Conservation (phyloP, 78 protist genomes). For the Planoprotostelium fungivorum region DNA sequence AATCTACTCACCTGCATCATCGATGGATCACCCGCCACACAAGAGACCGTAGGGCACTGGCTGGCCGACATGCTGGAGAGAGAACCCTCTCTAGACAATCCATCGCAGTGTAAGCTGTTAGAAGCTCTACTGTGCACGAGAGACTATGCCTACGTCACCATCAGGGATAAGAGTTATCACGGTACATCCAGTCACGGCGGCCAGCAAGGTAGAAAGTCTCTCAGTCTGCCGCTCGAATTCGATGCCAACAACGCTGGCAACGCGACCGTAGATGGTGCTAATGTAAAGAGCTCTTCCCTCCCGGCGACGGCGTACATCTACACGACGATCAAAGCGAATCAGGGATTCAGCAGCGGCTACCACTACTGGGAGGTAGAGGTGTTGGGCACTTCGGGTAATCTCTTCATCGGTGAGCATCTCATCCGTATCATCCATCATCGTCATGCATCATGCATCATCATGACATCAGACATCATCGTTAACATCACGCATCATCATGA, state of each 20-base stretch:
- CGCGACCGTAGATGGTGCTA: not conserved
- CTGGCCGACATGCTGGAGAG: not conserved
- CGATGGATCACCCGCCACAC: not conserved
- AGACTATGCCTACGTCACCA: not conserved
- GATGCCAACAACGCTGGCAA: not conserved
- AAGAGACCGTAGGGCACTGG: not conserved
- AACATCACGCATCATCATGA: not conserved
- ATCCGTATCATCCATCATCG: too few species aligned
- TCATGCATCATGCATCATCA: too few species aligned
- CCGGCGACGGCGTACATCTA: not conserved
- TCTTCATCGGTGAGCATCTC: not conserved
- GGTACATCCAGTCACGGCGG: not conserved
- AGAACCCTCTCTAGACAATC: too few species aligned
- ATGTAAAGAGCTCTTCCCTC: not conserved
- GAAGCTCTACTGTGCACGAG: not conserved
- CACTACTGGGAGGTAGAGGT: not conserved
- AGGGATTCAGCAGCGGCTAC: not conserved
- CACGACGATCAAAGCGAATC: not conserved
- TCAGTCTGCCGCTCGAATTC: not conserved
- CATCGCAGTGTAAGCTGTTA: not conserved
- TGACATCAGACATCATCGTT: too few species aligned
- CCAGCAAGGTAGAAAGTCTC: not conserved
- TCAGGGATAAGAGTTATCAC: not conserved
- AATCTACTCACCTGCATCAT: not conserved
- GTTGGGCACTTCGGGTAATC: not conserved